Percentiles rank a stretch among this genome's conserved stretches.
Evolutionary conservation across 352 stramenopile genomes (phyloP).

Genomic region (Pythium rhizo-oryzae): DNA sequence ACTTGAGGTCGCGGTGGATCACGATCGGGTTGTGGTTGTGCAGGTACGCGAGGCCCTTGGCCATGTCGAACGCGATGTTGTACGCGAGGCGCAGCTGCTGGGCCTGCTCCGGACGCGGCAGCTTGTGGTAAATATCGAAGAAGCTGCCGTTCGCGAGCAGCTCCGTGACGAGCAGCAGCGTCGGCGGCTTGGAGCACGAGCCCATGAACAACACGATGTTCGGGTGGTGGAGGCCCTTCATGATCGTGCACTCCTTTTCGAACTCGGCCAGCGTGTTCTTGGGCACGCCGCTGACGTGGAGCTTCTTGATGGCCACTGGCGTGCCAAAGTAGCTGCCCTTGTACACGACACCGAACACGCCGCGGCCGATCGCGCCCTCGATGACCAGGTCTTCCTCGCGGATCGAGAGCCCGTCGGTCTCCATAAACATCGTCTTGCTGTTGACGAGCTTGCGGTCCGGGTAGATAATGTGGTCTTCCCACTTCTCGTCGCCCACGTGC

Average conservation of each 20-base stretch:
- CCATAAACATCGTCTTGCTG: constrained; percentile 39
- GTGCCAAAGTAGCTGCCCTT: constrained; percentile 86
- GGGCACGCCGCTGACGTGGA: constrained; percentile 73
- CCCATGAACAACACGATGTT: constrained; percentile 99
- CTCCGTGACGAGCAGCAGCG: constrained; percentile 96
- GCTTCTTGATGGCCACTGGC: constrained; percentile 83
- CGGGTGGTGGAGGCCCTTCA: constrained; percentile 93
- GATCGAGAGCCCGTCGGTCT: constrained; percentile 78
- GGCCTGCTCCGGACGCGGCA: constrained; percentile 47
- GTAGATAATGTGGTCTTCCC: constrained; percentile 86
- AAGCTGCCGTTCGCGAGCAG: constrained; percentile 86
- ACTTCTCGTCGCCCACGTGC: constrained; percentile 75
- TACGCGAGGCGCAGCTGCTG: constrained; percentile 71
- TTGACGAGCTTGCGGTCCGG: constrained; percentile 78
- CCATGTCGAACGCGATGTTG: constrained; percentile 89
- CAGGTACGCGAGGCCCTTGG: constrained; percentile 95
- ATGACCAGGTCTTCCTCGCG: constrained; percentile 77
- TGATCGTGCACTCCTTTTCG: constrained; percentile 85
- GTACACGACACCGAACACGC: constrained; percentile 84
- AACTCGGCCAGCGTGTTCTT: constrained; percentile 86
- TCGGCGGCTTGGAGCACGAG: constrained; percentile 96
- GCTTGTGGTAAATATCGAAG: constrained; percentile 90
- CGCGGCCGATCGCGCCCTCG: constrained; percentile 68
- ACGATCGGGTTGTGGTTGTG: constrained; percentile 94
- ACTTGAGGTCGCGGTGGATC: constrained; percentile 81